Evolutionary conservation across 345 rosid genomes (phyloP).

Genomic region (Lepidium aucheri): DNA sequence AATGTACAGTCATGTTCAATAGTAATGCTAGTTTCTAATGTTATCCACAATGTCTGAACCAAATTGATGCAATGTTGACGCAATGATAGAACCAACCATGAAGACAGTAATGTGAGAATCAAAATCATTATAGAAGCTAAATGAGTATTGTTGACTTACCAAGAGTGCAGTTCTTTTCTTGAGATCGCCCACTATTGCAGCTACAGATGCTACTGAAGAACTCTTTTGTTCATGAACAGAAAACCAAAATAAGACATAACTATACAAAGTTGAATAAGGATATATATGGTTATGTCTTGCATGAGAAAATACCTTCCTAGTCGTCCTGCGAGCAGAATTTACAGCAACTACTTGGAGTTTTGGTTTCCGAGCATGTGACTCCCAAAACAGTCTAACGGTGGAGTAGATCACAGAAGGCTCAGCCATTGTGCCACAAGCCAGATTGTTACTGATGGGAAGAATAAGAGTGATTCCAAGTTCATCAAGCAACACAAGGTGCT

Average conservation of each 20-base stretch:
- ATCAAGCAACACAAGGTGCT: constrained; percentile 67
- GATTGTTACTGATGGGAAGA: constrained; percentile 69
- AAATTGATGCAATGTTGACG: neutral
- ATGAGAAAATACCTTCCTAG: constrained; percentile 47
- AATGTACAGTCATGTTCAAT: neutral
- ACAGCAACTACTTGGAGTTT: constrained; percentile 12
- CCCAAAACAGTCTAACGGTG: constrained; percentile 63
- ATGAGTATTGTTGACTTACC: constrained; percentile 12
- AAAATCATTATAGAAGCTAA: constrained; percentile 2
- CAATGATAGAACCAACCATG: neutral
- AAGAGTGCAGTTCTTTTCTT: constrained; percentile 11
- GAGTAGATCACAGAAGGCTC: constrained; percentile 76
- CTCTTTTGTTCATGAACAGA: constrained; percentile 2
- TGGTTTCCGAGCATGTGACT: constrained; percentile 50
- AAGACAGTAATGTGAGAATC: neutral
- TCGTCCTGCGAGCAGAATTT: constrained; percentile 41
- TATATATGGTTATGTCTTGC: neutral
- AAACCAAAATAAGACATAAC: neutral
- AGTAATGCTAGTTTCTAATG: neutral
- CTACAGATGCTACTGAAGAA: neutral
- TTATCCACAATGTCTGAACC: neutral
- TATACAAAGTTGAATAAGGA: neutral
- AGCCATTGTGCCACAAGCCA: constrained; percentile 94
- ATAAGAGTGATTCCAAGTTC: constrained; percentile 83
- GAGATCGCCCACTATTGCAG: neutral